Evolutionary conservation across 306 rosid species (phyloP), one percentile per base, ranked within the genome.

Genomic region (Crataegus laevigata): DNA sequence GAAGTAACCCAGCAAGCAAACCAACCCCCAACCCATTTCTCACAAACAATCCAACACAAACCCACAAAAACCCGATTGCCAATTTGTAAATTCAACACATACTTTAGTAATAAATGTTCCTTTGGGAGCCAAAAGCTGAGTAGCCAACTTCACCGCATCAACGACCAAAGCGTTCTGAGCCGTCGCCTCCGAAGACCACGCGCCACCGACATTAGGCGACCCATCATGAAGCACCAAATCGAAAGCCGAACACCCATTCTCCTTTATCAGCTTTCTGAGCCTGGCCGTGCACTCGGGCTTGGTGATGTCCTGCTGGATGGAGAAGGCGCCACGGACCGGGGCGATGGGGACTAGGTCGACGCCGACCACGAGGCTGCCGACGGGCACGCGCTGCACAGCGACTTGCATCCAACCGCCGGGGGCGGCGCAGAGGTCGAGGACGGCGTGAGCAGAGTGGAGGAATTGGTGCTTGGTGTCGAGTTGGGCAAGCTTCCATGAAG

Each of bases 381-480:
- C 93, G 6, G 98, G 98, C 21, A 87, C 88, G 3, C 91, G 91
- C 72, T 94, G 88, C 3, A 94, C 96, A 6, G 97, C 97, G 10
- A 91, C 92, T 77, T 94, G 98, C 97, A 92, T 91, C 98, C 98
- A 94, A 0, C 98, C 98, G 1, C 98, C 98, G 7, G 97, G 98
- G 38, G 98, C 98, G 69, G 98, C 98, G 79, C 98, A 94, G 78
- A 94, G 98, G 69, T 94, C 97, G 84, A 94, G 98, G 47, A 94
- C 96, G 81, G 93, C 74, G 70, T 78, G 93, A 15, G 97, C 77
- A 14, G 96, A 89, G 13, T 86, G 93, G 58, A 94, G 97, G 76
- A 94, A 90, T 36, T 29, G 26, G 79, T 78, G 88, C 68, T 89
- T 92, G 77, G 84, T 61, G 45, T 94, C 91, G 72, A 94, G 93